phyloP scores from a whole-genome alignment of 1,284 basidiomycete genomes.

The Leccinum pachyderme region DNA sequence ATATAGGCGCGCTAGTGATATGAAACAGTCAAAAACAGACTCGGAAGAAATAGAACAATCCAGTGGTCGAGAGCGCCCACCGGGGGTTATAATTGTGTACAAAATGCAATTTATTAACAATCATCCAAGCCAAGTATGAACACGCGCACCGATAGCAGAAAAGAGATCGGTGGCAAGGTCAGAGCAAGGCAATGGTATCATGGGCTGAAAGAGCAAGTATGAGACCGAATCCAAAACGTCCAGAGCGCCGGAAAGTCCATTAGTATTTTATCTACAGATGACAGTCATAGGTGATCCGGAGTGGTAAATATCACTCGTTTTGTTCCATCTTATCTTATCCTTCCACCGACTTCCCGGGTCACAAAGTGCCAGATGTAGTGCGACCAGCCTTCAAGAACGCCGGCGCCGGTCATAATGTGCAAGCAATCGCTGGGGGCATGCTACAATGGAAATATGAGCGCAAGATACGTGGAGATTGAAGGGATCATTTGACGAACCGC shows the following conservation, averaged over 20 bases:
- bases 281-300: background rate
- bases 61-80: background rate
- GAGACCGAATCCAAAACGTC: background rate
- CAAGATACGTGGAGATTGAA: background rate
- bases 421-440: constrained; percentile 61
- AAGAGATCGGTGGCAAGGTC: background rate
- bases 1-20: background rate
- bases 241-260: background rate
- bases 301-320: background rate
- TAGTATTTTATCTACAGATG: background rate
- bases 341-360: constrained; percentile 34
- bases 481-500: constrained; percentile 42
- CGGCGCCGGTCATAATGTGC: constrained; percentile 61
- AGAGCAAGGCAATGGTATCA: background rate
- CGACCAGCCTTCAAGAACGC: constrained; percentile 69
- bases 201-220: background rate
- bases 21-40: no score
- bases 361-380: constrained; percentile 68
- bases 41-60: background rate
- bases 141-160: background rate
- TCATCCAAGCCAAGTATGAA: background rate
- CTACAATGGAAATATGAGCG: constrained; percentile 31
- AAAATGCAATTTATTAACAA: background rate
- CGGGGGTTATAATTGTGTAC: background rate
- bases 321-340: constrained; percentile 18